These are phyloP conservation scores for Solanum virginianum DNA, from an alignment of 257 asterid species.

Conservation along the genomic window DNA sequence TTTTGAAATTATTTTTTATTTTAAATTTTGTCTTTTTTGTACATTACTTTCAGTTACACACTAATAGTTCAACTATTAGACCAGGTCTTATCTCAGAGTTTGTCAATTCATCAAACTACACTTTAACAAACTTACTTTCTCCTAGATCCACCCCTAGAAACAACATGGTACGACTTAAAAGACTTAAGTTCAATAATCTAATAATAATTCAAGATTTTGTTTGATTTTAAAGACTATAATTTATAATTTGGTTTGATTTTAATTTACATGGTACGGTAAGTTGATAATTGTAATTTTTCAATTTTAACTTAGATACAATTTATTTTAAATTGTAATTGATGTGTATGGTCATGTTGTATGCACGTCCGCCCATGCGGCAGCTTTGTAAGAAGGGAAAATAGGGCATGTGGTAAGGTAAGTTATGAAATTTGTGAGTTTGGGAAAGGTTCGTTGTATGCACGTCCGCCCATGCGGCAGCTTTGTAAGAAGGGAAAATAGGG, in stretches of 20 bases:
- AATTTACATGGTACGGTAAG: not conserved
- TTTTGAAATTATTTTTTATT: too few species aligned
- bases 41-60: too few species aligned
- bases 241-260: not conserved
- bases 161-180: not conserved
- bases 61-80: too few species aligned
- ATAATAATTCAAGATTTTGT: too few species aligned
- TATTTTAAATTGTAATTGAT: not conserved
- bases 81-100: too few species aligned
- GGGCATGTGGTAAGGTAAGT: not conserved
- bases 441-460: too few species aligned
- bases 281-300: not conserved
- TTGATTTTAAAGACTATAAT: too few species aligned
- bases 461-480: not conserved
- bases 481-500: not conserved
- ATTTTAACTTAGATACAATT: not conserved
- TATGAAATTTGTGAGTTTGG: not conserved
- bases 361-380: constrained; percentile 4
- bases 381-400: not conserved
- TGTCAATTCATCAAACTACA: too few species aligned
- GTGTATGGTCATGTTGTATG: not conserved
- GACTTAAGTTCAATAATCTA: too few species aligned
- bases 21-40: too few species aligned
- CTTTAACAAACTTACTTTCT: too few species aligned
- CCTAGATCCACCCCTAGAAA: not conserved